Percentiles rank a stretch among this genome's conserved stretches.
Conservation (phyloP, 1,284 basidiomycete species). For the Ganoderma leucocontextum region DNA sequence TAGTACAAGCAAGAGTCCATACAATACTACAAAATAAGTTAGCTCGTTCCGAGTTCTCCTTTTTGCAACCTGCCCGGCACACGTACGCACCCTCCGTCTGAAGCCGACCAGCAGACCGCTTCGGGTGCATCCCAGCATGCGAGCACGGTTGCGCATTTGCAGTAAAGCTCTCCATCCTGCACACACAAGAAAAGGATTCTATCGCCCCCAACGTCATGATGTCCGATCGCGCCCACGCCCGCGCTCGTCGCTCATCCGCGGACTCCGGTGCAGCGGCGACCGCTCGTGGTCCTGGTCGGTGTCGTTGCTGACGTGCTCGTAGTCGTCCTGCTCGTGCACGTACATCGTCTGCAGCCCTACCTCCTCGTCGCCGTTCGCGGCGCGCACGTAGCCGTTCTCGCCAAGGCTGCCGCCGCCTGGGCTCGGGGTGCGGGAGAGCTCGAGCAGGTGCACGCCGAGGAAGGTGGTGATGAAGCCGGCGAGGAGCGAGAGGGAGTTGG, state of each 20-base stretch:
- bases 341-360: conserved; percentile 31
- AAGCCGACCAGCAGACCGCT: not conserved
- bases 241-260: conserved; percentile 15
- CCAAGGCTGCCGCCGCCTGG: not conserved
- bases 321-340: conserved; percentile 30
- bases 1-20: conserved; percentile 20
- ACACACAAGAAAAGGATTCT: not conserved
- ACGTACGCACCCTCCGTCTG: not conserved
- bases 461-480: conserved; percentile 83
- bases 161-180: not conserved
- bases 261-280: conserved; percentile 24
- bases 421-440: conserved; percentile 63
- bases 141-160: not conserved
- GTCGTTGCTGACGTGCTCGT: conserved; percentile 13
- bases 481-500: conserved; percentile 86
- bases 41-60: not conserved
- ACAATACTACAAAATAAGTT: conserved; percentile 26
- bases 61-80: not conserved
- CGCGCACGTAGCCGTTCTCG: conserved; percentile 25
- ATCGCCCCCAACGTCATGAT: not conserved
- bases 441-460: conserved; percentile 48
- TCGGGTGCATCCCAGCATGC: not conserved
- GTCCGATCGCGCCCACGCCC: not conserved
- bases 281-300: conserved; percentile 22
- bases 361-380: conserved; percentile 24